Evolutionary conservation across 805 yeast genomes (phyloP).

Genomic region (Pichia ethanolica): DNA sequence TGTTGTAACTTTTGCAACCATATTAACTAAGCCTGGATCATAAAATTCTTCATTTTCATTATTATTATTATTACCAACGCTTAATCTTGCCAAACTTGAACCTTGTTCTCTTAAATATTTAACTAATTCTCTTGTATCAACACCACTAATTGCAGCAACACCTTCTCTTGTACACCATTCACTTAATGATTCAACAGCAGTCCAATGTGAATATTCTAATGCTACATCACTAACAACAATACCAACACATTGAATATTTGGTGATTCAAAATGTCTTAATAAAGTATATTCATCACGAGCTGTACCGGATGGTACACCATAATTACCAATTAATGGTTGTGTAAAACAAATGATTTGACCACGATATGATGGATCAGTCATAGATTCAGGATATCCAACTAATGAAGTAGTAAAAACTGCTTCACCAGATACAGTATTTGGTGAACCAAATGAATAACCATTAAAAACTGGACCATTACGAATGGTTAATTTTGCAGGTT

Average conservation of each 20-base stretch:
- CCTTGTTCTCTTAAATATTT: slow-evolving; percentile 93
- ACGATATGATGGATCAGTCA: slow-evolving; percentile 97
- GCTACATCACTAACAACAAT: slow-evolving; percentile 96
- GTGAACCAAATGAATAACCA: slow-evolving; percentile 95
- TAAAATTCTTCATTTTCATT: slow-evolving; percentile 43
- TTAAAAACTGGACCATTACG: slow-evolving; percentile 89
- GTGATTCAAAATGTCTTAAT: slow-evolving; percentile 86
- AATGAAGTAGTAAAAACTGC: slow-evolving; percentile 96
- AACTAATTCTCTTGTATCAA: slow-evolving; percentile 93
- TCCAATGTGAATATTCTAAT: slow-evolving; percentile 96
- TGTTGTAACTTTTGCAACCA: slow-evolving; percentile 91
- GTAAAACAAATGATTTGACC: slow-evolving; percentile 97
- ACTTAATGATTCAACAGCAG: slow-evolving; percentile 92
- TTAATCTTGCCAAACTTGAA: slow-evolving; percentile 83
- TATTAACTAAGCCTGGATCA: slow-evolving; percentile 83
- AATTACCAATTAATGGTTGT: slow-evolving; percentile 95
- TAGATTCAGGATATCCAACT: slow-evolving; percentile 97
- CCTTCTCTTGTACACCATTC: slow-evolving; percentile 97
- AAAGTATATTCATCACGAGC: slow-evolving; percentile 78
- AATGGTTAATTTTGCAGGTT: slow-evolving; percentile 84
- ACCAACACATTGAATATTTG: slow-evolving; percentile 88
- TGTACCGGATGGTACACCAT: slow-evolving; percentile 89
- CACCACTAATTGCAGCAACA: slow-evolving; percentile 93
- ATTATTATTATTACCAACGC: slow-evolving; percentile 80
- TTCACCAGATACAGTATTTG: slow-evolving; percentile 88